These are phyloP conservation scores for Coniochaeta ligniaria DNA, from an alignment of 2,329 filamentous ascomycete genomes.

Conservation along the genomic window DNA sequence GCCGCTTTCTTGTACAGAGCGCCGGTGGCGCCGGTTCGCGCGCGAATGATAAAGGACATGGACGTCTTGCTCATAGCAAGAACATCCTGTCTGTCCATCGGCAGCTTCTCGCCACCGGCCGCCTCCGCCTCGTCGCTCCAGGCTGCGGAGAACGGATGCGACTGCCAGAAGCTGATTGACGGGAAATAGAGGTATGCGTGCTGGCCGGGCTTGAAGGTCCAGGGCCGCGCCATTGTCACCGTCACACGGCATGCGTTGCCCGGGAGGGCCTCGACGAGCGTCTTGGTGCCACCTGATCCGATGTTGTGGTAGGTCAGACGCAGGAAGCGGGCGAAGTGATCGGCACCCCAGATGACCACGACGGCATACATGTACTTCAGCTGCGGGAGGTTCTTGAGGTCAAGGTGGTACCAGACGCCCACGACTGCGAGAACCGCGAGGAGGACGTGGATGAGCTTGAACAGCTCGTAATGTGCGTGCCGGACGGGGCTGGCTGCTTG, in stretches of 20 bases:
- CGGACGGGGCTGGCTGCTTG: conserved; percentile 65
- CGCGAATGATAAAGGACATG: conserved; percentile 67
- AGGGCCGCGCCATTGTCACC: conserved; percentile 67
- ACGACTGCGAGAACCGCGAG: conserved; percentile 53
- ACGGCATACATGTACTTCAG: conserved; percentile 53
- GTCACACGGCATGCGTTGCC: conserved; percentile 70
- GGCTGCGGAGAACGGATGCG: conserved; percentile 72
- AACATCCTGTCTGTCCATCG: conserved; percentile 53
- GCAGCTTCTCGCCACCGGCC: conserved; percentile 43
- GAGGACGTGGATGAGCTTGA: conserved; percentile 65
- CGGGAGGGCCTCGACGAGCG: conserved; percentile 67
- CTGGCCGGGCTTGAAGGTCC: conserved; percentile 67
- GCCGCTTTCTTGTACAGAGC: conserved; percentile 61
- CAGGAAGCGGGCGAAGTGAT: conserved; percentile 53
- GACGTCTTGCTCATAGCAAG: conserved; percentile 53
- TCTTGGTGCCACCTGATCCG: conserved; percentile 58
- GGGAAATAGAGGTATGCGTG: conserved; percentile 78
- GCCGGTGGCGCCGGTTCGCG: conserved; percentile 66
- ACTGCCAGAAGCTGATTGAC: conserved; percentile 62
- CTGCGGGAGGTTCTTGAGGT: conserved; percentile 47
- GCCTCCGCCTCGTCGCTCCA: conserved; percentile 64
- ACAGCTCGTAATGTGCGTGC: conserved; percentile 74
- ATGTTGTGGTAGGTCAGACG: conserved; percentile 60
- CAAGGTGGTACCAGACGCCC: conserved; percentile 60
- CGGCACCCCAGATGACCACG: conserved; percentile 59